Percentiles rank a stretch among this genome's conserved stretches.
These are phyloP conservation scores for Beauveria caledonica DNA, from an alignment of 2,329 filamentous ascomycete genomes.

Conservation along the genomic window DNA sequence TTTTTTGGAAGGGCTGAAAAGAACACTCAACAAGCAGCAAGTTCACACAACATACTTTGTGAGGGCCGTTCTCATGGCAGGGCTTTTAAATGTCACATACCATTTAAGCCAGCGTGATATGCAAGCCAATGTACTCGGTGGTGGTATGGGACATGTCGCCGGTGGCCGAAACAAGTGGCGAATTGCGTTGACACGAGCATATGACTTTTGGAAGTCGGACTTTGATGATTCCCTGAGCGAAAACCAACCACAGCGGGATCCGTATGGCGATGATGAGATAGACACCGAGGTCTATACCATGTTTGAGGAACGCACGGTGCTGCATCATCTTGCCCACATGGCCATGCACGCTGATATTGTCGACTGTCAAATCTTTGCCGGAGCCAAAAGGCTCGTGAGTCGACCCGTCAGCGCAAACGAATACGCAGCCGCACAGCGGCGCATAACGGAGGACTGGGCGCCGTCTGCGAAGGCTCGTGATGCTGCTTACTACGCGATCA, in stretches of 20 bases:
- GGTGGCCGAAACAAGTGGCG: slow-evolving; percentile 91
- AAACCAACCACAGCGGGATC: slow-evolving; percentile 42
- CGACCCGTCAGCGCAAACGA: slow-evolving; percentile 77
- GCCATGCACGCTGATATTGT: slow-evolving; percentile 95
- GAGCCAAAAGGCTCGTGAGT: slow-evolving; percentile 76
- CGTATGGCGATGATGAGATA: slow-evolving; percentile 44
- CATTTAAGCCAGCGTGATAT: slow-evolving; percentile 96
- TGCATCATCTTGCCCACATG: slow-evolving; percentile 95
- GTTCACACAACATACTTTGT: slow-evolving; percentile 92
- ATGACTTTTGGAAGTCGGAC: slow-evolving; percentile 88
- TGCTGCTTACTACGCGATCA: slow-evolving; percentile 84
- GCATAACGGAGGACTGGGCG: slow-evolving; percentile 87
- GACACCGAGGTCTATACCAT: slow-evolving; percentile 58
- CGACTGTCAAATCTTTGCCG: slow-evolving; percentile 94
- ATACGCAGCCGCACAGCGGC: slow-evolving; percentile 66
- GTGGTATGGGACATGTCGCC: slow-evolving; percentile 63
- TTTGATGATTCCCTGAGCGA: slow-evolving; percentile 76
- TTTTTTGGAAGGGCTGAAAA: slow-evolving; percentile 86
- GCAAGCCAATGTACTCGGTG: slow-evolving; percentile 76
- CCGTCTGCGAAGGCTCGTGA: slow-evolving; percentile 81
- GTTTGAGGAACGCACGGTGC: slow-evolving; percentile 79
- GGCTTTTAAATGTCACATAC: slow-evolving; percentile 87
- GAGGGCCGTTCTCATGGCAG: slow-evolving; percentile 87
- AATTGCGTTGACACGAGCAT: slow-evolving; percentile 73
- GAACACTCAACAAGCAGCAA: slow-evolving; percentile 74